Evolutionary conservation across 805 yeast species (phyloP), one percentile per base, ranked within the genome.

Genomic region (Metschnikowia lochheadii): DNA sequence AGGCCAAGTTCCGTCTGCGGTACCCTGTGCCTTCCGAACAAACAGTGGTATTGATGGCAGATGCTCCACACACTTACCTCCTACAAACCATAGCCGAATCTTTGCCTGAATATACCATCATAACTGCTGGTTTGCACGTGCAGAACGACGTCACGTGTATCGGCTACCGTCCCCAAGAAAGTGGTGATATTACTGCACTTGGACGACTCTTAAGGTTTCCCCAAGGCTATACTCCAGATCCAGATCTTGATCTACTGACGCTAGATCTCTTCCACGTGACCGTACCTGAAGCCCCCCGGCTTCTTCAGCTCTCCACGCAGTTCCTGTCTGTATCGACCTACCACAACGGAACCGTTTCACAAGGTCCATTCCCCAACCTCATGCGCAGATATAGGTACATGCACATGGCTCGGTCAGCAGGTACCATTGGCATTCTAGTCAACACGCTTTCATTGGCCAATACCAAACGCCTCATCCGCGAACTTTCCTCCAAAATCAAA

Each of bases 321-420:
- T 90, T 91, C 60, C 62, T 69, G 4, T 68, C 79, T 0, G 75
- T 86, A 0, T 65, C 81, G 0, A 50, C 81, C 0, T 80, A 72
- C 55, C 44, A 37, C 32, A 81, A 86, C 49, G 75, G 85, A 1
- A 44, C 54, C 0, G 49, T 75, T 1, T 58, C 66, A 0, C 68
- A 69, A 37, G 91, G 90, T 0, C 91, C 95, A 1, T 81, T 76
- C 59, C 90, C 95, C 0, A 84, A 89, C 10, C 70, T 94, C 49
- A 85, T 84, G 85, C 84, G 85, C 58, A 77, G 99, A 34, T 94
- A 94, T 63, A 77, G 86, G 54, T 83, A 78, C 60, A 89, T 94
- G 89, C 92, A 87, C 62, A 75, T 85, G 62, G 96, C 97, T 0
- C 78, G 97, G 59, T 79, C 92, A 1, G 95, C 98, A 0, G 91